phyloP scores from a whole-genome alignment of 2,329 filamentous ascomycete species.

The Fusarium algeriense region DNA sequence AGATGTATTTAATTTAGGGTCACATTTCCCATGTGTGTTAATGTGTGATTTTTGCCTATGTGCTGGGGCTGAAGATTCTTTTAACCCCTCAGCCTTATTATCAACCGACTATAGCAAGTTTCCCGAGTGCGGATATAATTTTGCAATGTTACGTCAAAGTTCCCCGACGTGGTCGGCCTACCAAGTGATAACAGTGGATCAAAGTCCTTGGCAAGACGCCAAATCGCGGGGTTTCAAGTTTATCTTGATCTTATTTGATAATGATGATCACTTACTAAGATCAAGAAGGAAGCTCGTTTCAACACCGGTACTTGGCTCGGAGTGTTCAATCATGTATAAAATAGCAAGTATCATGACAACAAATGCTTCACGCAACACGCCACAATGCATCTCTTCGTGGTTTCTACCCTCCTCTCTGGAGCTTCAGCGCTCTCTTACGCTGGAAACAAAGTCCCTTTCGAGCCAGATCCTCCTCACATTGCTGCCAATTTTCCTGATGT shows the following conservation, averaged over 20 bases:
- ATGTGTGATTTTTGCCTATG: too few species aligned
- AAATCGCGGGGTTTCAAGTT: neutral
- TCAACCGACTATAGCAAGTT: neutral
- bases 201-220: neutral
- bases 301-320: neutral
- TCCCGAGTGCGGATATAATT: neutral
- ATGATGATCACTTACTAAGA: neutral
- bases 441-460: constrained; percentile 9
- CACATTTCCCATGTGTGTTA: too few species aligned
- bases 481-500: constrained; percentile 31
- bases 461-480: constrained; percentile 1
- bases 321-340: neutral
- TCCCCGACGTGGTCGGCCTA: neutral
- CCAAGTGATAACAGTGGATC: constrained; percentile 7
- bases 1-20: too few species aligned
- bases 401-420: neutral
- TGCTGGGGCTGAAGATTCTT: too few species aligned
- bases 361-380: neutral
- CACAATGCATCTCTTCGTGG: constrained; percentile 2
- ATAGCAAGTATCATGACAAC: fast-evolving
- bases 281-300: neutral
- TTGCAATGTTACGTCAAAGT: fast-evolving
- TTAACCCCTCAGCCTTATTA: too few species aligned
- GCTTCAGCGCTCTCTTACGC: constrained; percentile 21
- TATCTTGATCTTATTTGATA: neutral